Evolutionary conservation across 1,284 basidiomycete genomes (phyloP).

Genomic region (Pterulicium gracile): DNA sequence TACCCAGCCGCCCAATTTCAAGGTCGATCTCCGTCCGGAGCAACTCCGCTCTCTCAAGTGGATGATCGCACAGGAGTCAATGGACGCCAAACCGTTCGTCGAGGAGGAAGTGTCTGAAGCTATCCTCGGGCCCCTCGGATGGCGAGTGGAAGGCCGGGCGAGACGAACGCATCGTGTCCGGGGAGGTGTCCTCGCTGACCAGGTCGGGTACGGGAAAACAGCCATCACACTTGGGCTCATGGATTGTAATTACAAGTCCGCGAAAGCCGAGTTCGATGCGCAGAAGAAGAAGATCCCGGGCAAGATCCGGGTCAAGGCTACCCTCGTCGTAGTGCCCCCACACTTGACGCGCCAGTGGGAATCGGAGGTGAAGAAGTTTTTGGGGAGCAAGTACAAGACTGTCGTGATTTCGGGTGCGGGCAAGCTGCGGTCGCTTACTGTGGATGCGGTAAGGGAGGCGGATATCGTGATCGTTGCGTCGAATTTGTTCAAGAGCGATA

Average conservation of each 20-base stretch:
- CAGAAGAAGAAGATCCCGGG: conserved; percentile 42
- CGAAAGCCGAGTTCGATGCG: conserved; percentile 46
- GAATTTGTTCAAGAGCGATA: conserved; percentile 69
- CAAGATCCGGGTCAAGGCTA: conserved; percentile 69
- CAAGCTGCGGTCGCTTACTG: conserved; percentile 67
- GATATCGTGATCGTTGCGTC: conserved; percentile 86
- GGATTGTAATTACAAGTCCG: conserved; percentile 50
- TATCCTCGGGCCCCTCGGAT: conserved; percentile 74
- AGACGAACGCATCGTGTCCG: conserved; percentile 66
- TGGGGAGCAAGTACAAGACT: conserved; percentile 52
- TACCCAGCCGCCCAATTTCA: conserved; percentile 73
- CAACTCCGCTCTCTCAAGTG: conserved; percentile 86
- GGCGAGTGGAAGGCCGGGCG: conserved; percentile 89
- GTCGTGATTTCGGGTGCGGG: conserved; percentile 63
- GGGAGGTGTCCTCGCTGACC: conserved; percentile 90
- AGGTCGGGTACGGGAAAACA: conserved; percentile 96
- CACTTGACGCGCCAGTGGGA: conserved; percentile 89
- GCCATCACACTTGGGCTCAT: conserved; percentile 89
- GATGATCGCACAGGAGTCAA: conserved; percentile 82
- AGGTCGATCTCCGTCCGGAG: conserved; percentile 64
- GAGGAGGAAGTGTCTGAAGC: conserved; percentile 95
- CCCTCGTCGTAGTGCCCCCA: conserved; percentile 81
- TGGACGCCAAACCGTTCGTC: conserved; percentile 61
- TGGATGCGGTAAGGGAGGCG: conserved; percentile 70
- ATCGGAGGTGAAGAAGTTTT: conserved; percentile 80